Conservation (phyloP, 2,329 filamentous ascomycete species). For the Mariannaea elegans region DNA sequence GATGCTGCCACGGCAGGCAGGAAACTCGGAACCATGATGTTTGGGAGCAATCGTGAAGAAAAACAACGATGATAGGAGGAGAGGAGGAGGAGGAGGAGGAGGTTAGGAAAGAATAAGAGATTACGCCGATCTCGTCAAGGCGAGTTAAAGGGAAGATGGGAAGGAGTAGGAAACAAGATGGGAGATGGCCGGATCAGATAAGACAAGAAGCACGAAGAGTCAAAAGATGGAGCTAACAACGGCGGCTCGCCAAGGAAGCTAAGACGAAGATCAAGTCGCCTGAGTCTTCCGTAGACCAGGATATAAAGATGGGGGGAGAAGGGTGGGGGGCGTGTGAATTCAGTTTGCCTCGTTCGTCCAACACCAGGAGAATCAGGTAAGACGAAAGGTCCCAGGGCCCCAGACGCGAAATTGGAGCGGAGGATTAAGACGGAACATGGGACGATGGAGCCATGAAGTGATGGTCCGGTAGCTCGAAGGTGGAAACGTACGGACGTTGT, state of each 20-base stretch:
- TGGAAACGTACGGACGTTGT: background rate
- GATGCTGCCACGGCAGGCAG: conserved; percentile 26
- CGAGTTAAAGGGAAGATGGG: background rate
- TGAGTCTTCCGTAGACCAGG: conserved; percentile 1
- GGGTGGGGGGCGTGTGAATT: background rate
- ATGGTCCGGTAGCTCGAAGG: background rate
- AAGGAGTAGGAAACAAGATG: background rate
- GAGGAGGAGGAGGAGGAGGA: background rate
- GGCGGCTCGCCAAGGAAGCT: background rate
- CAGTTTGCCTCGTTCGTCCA: background rate
- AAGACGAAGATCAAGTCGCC: conserved; percentile 1
- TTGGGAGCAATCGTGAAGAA: background rate
- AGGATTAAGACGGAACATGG: conserved; percentile 4
- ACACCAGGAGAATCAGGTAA: background rate
- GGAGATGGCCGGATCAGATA: conserved; percentile 22
- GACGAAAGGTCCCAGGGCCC: conserved; percentile 1
- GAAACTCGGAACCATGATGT: conserved; percentile 29
- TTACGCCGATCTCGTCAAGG: conserved; percentile 19
- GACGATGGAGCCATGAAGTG: conserved; percentile 7
- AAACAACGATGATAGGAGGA: background rate
- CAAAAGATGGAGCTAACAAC: background rate
- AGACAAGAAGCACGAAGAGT: conserved; percentile 14
- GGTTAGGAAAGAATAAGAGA: background rate
- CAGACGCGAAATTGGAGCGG: conserved; percentile 1
- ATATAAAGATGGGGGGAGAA: background rate